Evolutionary conservation across 1,139 yeast species (phyloP), one percentile per base, ranked within the genome.

Genomic region (Candida tropicalis): DNA sequence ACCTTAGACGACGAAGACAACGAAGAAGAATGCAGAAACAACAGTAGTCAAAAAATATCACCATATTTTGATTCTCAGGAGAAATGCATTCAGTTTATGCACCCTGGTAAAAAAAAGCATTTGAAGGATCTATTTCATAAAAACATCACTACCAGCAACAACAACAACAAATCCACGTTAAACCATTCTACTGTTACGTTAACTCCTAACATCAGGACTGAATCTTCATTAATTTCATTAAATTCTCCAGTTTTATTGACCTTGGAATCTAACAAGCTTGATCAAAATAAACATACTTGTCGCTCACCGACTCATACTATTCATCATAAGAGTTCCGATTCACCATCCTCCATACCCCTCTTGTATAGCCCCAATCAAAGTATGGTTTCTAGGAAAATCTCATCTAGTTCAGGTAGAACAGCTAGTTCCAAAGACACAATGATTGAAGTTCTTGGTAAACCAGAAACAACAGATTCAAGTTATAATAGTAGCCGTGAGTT

Each of bases 401-500:
- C 40, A 11, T 37, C 40, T 7, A 37, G 34, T 17, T 37, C 40
- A 15, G 35, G 20, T 7, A 37, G 29, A 23, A 37, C 34, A 3
- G 23, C 28, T 3, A 37, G 27, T 28, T 37, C 40, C 3, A 37
- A 28, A 6, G 20, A 37, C 29, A 37, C 40, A 15, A 37, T 37
- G 40, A 37, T 37, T 29, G 40, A 37, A 28, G 22, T 23, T 6
- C 15, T 37, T 15, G 40, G 40, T 10, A 37, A 29, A 29, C 40
- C 40, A 29, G 35, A 37, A 16, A 40, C 42, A 5, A 24, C 31
- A 12, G 32, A 40, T 17, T 26, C 38, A 3, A 31, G 20, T 18
- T 29, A 34, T 18, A 34, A 35, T 13, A 29, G 34, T 18, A 26
- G 26, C 9, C 33, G 9, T 11, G 42, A 33, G 10, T 40, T 40